Evolutionary conservation across 2,329 filamentous ascomycete species (phyloP), one percentile per base, ranked within the genome.

Genomic region (Aspergillus hiratsukae): DNA sequence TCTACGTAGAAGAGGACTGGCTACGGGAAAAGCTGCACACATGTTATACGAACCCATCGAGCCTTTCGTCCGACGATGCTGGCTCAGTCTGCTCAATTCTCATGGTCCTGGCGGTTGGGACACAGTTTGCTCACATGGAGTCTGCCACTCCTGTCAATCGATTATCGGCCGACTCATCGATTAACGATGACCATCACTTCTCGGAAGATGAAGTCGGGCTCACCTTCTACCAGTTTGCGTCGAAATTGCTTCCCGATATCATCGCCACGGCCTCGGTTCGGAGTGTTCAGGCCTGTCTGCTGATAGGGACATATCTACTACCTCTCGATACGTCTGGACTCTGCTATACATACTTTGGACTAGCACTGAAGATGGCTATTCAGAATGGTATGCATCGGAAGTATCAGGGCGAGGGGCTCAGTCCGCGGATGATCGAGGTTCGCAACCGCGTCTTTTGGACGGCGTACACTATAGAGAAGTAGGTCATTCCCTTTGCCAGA

Each of bases 341-440:
- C 21, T 80, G 80, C 2, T 85, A 83, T 60, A 81, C 81, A 2
- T 85, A 85, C 59, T 74, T 83, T 49, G 81, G 81, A 6, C 66
- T 85, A 11, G 80, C 81, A 1, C 71, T 84, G 45, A 83, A 82
- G 57, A 71, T 85, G 56, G 82, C 81, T 1, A 83, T 84, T 14
- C 81, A 84, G 58, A 84, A 84, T 62, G 82, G 82, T 9, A 83
- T 85, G 81, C 82, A 85, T 60, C 74, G 82, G 50, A 78, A 74
- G 53, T 80, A 79, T 56, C 70, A 76, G 1, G 79, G 77, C 1
- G 75, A 78, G 51, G 77, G 74, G 0, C 71, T 83, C 10, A 78
- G 80, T 29, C 69, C 76, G 10, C 73, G 74, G 29, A 77, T 80
- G 58, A 72, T 80, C 14, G 81, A 84, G 70, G 78, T 76, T 3